Conservation (phyloP, 2,329 filamentous ascomycete species). For the Mycocentrospora acerina region DNA sequence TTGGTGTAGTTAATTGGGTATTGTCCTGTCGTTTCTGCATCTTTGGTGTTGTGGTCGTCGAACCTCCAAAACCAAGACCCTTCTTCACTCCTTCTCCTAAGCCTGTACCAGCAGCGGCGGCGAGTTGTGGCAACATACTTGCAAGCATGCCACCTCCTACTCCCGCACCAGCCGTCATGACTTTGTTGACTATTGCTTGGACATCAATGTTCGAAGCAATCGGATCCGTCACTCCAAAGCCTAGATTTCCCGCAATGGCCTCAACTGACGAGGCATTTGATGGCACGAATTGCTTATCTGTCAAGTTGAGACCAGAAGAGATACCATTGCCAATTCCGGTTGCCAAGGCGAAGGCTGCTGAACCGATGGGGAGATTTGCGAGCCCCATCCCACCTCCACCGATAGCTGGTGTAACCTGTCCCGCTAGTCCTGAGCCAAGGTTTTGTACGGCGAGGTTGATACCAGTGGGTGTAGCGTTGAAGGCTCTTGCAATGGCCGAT, state of each 20-base stretch:
- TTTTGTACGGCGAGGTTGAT: constrained; percentile 28
- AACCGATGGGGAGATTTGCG: constrained; percentile 13
- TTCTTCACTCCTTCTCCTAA: constrained; percentile 29
- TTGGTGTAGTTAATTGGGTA: too few relatives aligned
- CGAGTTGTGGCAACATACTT: constrained; percentile 25
- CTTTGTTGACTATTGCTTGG: too few relatives aligned
- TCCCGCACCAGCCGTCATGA: constrained; percentile 14
- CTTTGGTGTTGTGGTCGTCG: not conserved
- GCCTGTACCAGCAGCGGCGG: constrained; percentile 27
- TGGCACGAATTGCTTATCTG: constrained; percentile 18
- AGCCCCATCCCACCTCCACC: not conserved
- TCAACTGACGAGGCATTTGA: constrained; percentile 17
- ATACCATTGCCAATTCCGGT: constrained; percentile 32
- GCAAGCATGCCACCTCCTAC: constrained; percentile 8
- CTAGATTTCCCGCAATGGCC: constrained; percentile 28
- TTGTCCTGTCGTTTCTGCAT: constrained; percentile 15
- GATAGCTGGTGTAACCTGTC: constrained; percentile 20
- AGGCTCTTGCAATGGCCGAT: constrained; percentile 18
- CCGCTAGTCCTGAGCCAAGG: constrained; percentile 25
- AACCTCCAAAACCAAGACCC: constrained; percentile 20
- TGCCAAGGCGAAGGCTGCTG: constrained; percentile 26
- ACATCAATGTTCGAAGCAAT: constrained; percentile 26
- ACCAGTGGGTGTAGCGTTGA: constrained; percentile 23
- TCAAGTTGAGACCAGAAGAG: constrained; percentile 27
- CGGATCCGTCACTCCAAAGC: constrained; percentile 26